Base-by-base conservation (phyloP, 164 flowering plant species). In the Vitis vinifera region DNA sequence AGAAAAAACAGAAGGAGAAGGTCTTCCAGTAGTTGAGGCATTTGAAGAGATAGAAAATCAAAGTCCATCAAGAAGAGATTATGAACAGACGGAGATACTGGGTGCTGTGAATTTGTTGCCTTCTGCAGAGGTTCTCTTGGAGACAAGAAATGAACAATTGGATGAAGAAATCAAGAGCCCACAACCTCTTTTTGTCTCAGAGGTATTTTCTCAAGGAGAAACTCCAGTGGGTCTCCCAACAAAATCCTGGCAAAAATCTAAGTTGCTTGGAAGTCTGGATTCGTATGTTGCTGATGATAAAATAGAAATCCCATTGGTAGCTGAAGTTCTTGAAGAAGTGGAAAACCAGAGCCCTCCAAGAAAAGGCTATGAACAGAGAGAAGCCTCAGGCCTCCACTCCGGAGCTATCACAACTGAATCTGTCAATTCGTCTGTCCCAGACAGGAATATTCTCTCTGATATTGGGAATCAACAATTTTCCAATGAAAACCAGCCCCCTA, bases 61-160 rank as follows among this genome's bases (percentile, higher is more conserved):
- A 27, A 68, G 70, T 56, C 65, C 75, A 16, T 37, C 55, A 23
- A 62, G 29, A 55, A 47, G 31, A 12, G 68, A 67, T 9, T 10
- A 29, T 51, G 73, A 63, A n/a, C 63, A 67, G 16, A 70, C 4
- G 37, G 77, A 78, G 15, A 50, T 57, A 37, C 37, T 31, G 81
- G 74, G 55, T 70, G 7, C 80, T 16, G 78, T 67, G 63, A 73
- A 65, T 48, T 67, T 76, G 2, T 63, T 73, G 60, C 69, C 78
- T 51, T 73, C 23, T 11, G 77, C 60, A 27, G 67, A 8, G 51
- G 56, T 55, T 61, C 59, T 47, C 12, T 70, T 53, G 13, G 79
- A 67, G 58, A 16, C 67, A 11, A 48, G 3, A 55, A 55, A 55
- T 17, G 50, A 67, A 13, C 61, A 63, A 30, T 30, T 68, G 52